phyloP scores from a whole-genome alignment of 2,329 filamentous ascomycete species.

The Alternaria postmessia region DNA sequence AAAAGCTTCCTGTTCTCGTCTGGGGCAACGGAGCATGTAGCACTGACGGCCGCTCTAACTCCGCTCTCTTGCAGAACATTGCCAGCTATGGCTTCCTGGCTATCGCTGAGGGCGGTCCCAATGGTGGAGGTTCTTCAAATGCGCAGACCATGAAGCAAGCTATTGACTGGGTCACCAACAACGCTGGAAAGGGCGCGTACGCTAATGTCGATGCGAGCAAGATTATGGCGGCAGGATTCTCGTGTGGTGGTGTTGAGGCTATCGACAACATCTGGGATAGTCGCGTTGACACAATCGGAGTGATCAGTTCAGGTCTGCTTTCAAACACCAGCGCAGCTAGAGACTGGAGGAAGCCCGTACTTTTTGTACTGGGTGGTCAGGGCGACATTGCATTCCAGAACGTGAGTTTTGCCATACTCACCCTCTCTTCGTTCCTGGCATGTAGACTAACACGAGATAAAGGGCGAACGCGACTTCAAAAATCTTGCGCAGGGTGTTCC shows the following conservation, averaged over 20 bases:
- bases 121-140: no score
- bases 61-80: no score
- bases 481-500: constrained; percentile 21
- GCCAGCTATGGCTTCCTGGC: no score
- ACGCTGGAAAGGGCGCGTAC: constrained; percentile 26
- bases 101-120: no score
- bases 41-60: no score
- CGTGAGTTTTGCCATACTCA: constrained; percentile 6
- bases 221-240: constrained; percentile 26
- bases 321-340: neutral
- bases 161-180: neutral
- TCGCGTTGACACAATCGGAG: neutral
- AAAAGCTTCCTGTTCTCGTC: no score
- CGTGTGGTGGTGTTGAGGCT: constrained; percentile 29
- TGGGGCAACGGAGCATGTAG: no score
- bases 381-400: constrained; percentile 31
- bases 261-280: constrained; percentile 17
- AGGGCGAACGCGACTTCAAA: constrained; percentile 31
- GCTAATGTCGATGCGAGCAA: constrained; percentile 28
- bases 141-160: no score
- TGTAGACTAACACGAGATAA: no score
- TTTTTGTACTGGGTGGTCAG: constrained; percentile 25
- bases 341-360: constrained; percentile 22
- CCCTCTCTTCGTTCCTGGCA: no score
- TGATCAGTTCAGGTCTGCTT: no score